Conservation (phyloP, 2,329 filamentous ascomycete genomes). For the Cladophialophora bantiana region DNA sequence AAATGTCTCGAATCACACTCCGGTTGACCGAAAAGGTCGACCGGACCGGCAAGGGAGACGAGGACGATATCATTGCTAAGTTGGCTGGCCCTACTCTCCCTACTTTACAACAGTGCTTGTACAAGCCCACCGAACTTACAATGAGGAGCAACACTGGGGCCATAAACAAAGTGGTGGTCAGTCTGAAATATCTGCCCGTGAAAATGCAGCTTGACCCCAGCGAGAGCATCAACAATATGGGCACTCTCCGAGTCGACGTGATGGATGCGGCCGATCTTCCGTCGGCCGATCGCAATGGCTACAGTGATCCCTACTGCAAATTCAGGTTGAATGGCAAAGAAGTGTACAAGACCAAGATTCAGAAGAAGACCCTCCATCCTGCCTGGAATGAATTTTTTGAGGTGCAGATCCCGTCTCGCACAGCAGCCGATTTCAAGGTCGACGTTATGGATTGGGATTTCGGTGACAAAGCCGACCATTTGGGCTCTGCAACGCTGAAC, state of each 20-base stretch:
- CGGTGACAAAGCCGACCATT: conserved; percentile 88
- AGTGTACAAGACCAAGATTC: conserved; percentile 91
- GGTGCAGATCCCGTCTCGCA: conserved; percentile 79
- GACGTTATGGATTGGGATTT: conserved; percentile 97
- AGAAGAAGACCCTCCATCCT: conserved; percentile 96
- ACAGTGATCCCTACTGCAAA: conserved; percentile 95
- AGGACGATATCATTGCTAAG: conserved; percentile 79
- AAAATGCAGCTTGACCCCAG: conserved; percentile 92
- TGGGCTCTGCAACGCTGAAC: conserved; percentile 79
- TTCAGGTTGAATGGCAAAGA: conserved; percentile 90
- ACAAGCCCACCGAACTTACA: conserved; percentile 84
- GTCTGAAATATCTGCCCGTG: conserved; percentile 91
- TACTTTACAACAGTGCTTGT: conserved; percentile 86
- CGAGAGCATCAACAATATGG: conserved; percentile 99
- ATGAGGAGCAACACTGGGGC: conserved; percentile 80
- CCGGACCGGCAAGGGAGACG: conserved; percentile 69
- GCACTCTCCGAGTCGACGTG: conserved; percentile 90
- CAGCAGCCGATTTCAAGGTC: conserved; percentile 80
- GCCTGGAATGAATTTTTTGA: conserved; percentile 98
- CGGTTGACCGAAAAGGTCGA: conserved; percentile 83
- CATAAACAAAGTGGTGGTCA: conserved; percentile 82
- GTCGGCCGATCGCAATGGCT: conserved; percentile 92
- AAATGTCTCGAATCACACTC: conserved; percentile 91
- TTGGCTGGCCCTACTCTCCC: conserved; percentile 84
- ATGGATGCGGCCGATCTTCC: conserved; percentile 87